Conservation (phyloP, 345 rosid species). For the Acer negundo region DNA sequence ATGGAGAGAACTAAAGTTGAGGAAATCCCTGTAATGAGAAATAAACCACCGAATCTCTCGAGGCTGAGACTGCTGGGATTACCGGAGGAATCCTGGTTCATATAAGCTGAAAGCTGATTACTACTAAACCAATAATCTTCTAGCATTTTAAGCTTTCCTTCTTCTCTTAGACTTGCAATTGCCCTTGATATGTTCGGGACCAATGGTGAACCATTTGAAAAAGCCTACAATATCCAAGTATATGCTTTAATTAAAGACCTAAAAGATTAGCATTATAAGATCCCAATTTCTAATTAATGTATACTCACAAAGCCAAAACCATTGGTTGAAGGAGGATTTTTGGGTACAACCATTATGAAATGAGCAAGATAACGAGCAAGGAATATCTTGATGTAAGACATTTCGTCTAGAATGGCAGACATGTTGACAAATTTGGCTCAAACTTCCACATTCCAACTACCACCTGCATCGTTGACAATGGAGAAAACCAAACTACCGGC, state of each 20-base stretch:
- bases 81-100: background rate
- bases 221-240: background rate
- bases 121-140: constrained; percentile 2
- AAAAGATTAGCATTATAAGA: too few species aligned
- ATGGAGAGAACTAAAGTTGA: constrained; percentile 26
- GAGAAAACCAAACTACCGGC: too few species aligned
- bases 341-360: background rate
- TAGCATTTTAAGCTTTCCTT: background rate
- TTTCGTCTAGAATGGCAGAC: too few species aligned
- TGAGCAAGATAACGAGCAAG: background rate
- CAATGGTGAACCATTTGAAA: constrained; percentile 1
- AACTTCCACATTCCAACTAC: too few species aligned
- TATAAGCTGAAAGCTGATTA: background rate
- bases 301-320: constrained; percentile 17
- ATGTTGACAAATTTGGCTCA: too few species aligned
- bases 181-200: background rate
- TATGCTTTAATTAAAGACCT: background rate
- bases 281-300: too few species aligned
- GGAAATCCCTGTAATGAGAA: constrained; percentile 29
- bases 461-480: too few species aligned
- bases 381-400: background rate
- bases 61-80: background rate
- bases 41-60: constrained; percentile 34
- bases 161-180: constrained; percentile 6
- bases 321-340: too few species aligned